Evolutionary conservation across 139 green algal species (phyloP), one percentile per base, ranked within the genome.

Genomic region (Tetradesmus obliquus): DNA sequence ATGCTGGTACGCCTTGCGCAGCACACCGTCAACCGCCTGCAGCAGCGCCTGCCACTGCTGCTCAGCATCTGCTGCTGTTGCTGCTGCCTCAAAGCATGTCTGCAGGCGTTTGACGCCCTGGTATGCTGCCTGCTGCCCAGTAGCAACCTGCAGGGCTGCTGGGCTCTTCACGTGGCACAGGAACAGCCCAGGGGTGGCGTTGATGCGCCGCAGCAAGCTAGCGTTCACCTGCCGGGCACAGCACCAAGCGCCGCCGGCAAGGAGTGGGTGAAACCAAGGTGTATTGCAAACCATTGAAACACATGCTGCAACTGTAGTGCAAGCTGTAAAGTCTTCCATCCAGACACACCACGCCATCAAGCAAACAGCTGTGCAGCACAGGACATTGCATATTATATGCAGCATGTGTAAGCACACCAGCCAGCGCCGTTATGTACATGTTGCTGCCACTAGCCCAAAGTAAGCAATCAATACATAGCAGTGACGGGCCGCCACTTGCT

Each of bases 1-100:
- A 87, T 94, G 93, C 12, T 88, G 76, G 32, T 91, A 94, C 12
- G 90, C 90, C 20, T 66, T 85, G 10, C 90, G 83, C 76, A 94
- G 71, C 51, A 91, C 10, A 0, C 79, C 6, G 4, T 57, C 32
- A 12, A 74, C 66, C 45, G 62, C 69, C 58, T 57, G 57, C 79
- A 83, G 62, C 54, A 71, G 10, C 82, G 12, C 22, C 20, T 55
- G 32, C 81, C 55, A 55, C 54, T n/a, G 45, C 72, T 60, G 45
- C 86, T 54, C 83, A 15, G 12, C 57, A 79, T 76, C n/a, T 66
- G 0, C 89, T 81, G 60, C 85, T 90, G 86, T 91, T 57, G 19
- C 74, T 5, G 13, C 60, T 20, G 24, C 82, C 13, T 53, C 55
- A 3, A 32, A 86, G 74, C 84, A 84, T 55, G 20, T 55, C 80